Evolutionary conservation across 768 basidiomycete genomes (phyloP).

Genomic region (Royoungia palumana): DNA sequence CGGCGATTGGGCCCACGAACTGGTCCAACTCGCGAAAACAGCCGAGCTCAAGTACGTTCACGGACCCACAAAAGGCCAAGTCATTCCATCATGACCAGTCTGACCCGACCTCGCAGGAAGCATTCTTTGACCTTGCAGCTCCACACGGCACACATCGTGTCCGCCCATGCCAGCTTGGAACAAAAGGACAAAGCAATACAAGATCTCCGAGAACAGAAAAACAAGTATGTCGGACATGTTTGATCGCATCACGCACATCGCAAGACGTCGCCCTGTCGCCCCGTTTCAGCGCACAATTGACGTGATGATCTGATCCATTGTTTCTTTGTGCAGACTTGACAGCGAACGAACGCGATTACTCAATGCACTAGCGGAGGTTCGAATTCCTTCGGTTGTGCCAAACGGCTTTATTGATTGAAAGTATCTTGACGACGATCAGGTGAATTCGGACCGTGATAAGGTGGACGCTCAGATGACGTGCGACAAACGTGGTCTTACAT

Average conservation of each 20-base stretch:
- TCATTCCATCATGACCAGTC: conserved; percentile 2
- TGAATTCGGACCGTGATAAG: conserved; percentile 83
- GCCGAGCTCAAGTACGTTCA: conserved; percentile 79
- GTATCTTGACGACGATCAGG: conserved; percentile 34
- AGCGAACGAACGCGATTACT: conserved; percentile 71
- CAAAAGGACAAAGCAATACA: conserved; percentile 76
- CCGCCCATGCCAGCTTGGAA: conserved; percentile 76
- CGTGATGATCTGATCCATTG: conserved; percentile 14
- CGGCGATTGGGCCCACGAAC: conserved; percentile 84
- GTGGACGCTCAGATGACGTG: conserved; percentile 24
- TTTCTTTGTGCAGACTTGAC: conserved; percentile 50
- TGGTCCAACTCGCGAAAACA: conserved; percentile 82
- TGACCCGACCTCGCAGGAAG: conserved; percentile 47
- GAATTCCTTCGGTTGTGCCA: conserved; percentile 17
- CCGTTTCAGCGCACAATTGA: background rate
- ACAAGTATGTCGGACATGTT: conserved; percentile 52
- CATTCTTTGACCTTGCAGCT: conserved; percentile 80
- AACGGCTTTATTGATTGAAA: conserved; percentile 9
- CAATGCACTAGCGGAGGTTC: conserved; percentile 65
- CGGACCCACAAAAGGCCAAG: background rate
- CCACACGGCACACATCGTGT: conserved; percentile 84
- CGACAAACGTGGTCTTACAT: conserved; percentile 3
- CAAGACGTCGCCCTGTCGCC: background rate
- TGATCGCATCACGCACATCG: background rate
- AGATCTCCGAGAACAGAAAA: conserved; percentile 80